Evolutionary conservation across 1,284 basidiomycete genomes (phyloP).

Genomic region (Leucoagaricus sp.): DNA sequence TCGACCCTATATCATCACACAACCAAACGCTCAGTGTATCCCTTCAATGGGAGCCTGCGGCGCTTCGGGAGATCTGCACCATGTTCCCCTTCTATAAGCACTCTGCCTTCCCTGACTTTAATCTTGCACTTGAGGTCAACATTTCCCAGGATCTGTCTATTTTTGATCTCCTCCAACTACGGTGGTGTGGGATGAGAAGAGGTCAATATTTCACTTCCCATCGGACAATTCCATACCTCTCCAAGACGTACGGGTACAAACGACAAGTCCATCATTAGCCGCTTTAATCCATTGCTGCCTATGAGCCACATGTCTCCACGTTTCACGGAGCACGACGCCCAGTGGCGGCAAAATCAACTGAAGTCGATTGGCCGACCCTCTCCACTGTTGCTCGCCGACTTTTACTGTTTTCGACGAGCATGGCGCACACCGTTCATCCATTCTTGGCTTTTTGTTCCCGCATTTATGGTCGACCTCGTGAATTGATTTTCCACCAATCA

Average conservation of each 20-base stretch:
- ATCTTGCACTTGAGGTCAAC: background rate
- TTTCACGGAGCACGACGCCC: background rate
- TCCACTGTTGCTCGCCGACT: background rate
- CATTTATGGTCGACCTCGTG: background rate
- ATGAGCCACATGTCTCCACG: slow-evolving; percentile 3
- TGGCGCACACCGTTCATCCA: background rate
- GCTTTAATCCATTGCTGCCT: background rate
- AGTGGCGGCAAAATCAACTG: background rate
- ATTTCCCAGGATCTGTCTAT: background rate
- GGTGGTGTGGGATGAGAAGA: slow-evolving; percentile 8
- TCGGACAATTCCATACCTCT: too few species aligned
- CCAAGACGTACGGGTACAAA: background rate
- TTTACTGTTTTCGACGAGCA: background rate
- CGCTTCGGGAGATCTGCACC: too few species aligned
- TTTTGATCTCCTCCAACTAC: background rate
- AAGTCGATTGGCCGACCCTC: background rate
- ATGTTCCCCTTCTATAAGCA: too few species aligned
- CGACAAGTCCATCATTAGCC: background rate
- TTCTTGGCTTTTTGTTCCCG: background rate
- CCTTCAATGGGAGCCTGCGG: too few species aligned
- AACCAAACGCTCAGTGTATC: background rate
- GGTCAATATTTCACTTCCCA: background rate
- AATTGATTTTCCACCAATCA: background rate
- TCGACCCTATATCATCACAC: background rate
- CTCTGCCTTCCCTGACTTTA: too few species aligned